Evolutionary conservation across 1,139 yeast genomes (phyloP).

Genomic region (Candida tetrigidarum): DNA sequence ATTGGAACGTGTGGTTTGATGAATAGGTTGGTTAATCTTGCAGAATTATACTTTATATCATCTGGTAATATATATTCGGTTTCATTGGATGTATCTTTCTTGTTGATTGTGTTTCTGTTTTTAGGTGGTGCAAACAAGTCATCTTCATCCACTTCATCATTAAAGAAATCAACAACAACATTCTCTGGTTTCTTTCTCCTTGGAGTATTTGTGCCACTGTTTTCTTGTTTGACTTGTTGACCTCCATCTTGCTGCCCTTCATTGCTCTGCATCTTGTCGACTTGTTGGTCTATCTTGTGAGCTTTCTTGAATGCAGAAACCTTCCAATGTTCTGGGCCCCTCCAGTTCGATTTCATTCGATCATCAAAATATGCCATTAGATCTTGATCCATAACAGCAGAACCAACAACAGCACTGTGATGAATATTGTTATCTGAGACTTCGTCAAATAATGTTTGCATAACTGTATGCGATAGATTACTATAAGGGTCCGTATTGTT

Average conservation of each 20-base stretch:
- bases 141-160: constrained; percentile 40
- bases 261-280: not conserved
- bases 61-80: constrained; percentile 62
- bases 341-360: constrained; percentile 72
- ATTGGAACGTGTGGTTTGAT: constrained; percentile 61
- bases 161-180: constrained; percentile 54
- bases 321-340: constrained; percentile 96
- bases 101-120: constrained; percentile 34
- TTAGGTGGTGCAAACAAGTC: constrained; percentile 54
- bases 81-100: constrained; percentile 30
- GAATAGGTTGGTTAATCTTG: constrained; percentile 67
- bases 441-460: constrained; percentile 28
- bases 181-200: constrained; percentile 36
- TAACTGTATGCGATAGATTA: constrained; percentile 27
- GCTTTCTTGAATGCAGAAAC: constrained; percentile 57
- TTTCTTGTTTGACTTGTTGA: constrained; percentile 8
- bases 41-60: constrained; percentile 75
- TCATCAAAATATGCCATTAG: constrained; percentile 82
- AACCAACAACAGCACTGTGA: constrained; percentile 21
- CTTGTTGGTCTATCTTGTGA: constrained; percentile 19
- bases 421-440: constrained; percentile 20
- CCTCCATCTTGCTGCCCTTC: constrained; percentile 7
- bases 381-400: constrained; percentile 61
- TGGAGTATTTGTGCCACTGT: constrained; percentile 9
- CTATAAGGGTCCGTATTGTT: constrained; percentile 25